These are phyloP conservation scores for Pythium dissimile DNA, from an alignment of 352 stramenopile species.

Conservation along the genomic window DNA sequence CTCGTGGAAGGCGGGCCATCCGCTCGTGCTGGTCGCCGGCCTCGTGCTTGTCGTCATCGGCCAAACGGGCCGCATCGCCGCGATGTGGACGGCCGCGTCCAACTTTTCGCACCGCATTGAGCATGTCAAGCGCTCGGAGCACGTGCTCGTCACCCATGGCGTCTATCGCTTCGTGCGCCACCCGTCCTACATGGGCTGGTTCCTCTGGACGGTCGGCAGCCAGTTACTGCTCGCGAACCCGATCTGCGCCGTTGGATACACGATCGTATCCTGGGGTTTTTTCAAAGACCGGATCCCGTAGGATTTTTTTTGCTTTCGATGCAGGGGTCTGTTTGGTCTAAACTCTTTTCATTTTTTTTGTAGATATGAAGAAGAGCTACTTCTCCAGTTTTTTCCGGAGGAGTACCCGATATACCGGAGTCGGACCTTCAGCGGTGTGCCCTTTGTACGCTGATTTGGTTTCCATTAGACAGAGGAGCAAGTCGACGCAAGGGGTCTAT, in stretches of 20 bases:
- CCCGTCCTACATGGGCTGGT: slow-evolving; percentile 96
- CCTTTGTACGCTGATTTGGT: slow-evolving; percentile 64
- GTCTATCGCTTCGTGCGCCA: slow-evolving; percentile 93
- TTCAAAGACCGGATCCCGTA: slow-evolving; percentile 94
- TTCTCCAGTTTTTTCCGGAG: slow-evolving; percentile 89
- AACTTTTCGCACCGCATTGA: slow-evolving; percentile 97
- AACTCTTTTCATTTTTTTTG: background rate
- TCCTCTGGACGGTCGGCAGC: slow-evolving; percentile 94
- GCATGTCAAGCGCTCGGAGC: slow-evolving; percentile 90
- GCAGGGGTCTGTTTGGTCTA: too few relatives aligned
- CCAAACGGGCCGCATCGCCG: slow-evolving; percentile 86
- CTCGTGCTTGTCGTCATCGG: slow-evolving; percentile 75
- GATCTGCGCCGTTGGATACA: slow-evolving; percentile 84
- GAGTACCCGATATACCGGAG: slow-evolving; percentile 90
- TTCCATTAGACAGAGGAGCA: background rate
- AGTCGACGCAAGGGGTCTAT: too few relatives aligned
- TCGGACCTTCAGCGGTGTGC: slow-evolving; percentile 90
- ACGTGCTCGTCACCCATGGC: slow-evolving; percentile 92
- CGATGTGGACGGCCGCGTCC: slow-evolving; percentile 91
- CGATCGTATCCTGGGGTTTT: slow-evolving; percentile 91
- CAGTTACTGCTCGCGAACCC: slow-evolving; percentile 93
- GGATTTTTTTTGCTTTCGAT: slow-evolving; percentile 5
- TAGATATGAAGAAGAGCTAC: slow-evolving; percentile 91
- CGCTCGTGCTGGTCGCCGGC: slow-evolving; percentile 50
- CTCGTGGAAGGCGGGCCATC: slow-evolving; percentile 56